A percentile compares a stretch with the other conserved stretches of the same genome.
These are phyloP conservation scores for Juglanconis juglandina DNA, from an alignment of 2,329 filamentous ascomycete genomes.

Conservation along the genomic window DNA sequence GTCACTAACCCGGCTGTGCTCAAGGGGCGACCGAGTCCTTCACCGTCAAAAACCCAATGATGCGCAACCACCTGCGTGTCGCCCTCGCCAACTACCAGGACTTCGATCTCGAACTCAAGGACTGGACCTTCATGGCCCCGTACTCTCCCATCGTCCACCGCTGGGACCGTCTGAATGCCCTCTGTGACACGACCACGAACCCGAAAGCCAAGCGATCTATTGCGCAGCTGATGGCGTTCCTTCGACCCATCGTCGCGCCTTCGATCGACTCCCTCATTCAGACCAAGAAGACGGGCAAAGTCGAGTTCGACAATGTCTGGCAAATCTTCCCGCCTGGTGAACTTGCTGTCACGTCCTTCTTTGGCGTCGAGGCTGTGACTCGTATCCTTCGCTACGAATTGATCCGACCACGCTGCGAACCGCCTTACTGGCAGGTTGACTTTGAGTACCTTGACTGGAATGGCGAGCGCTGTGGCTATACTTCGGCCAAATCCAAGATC, in stretches of 20 bases:
- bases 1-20: too few relatives aligned
- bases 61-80: conserved; percentile 27
- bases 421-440: conserved; percentile 25
- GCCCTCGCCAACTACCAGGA: conserved; percentile 32
- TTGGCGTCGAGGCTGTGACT: conserved; percentile 33
- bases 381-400: conserved; percentile 31
- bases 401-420: not conserved
- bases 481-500: conserved; percentile 24
- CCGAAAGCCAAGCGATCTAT: conserved; percentile 6
- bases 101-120: conserved; percentile 29
- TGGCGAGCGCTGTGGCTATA: conserved; percentile 29
- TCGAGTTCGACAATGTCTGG: conserved; percentile 31
- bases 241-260: conserved; percentile 28
- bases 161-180: conserved; percentile 27
- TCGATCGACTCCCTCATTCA: conserved; percentile 25
- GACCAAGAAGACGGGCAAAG: conserved; percentile 28
- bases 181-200: conserved; percentile 10
- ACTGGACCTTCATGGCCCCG: conserved; percentile 31
- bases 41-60: conserved; percentile 29
- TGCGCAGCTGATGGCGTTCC: conserved; percentile 27
- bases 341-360: conserved; percentile 29
- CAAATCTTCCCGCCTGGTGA: conserved; percentile 33
- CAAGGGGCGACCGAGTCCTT: conserved; percentile 24
- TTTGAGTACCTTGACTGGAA: conserved; percentile 37
- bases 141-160: conserved; percentile 35